phyloP scores from a whole-genome alignment of 257 asterid genomes.

The Phtheirospermum japonicum region DNA sequence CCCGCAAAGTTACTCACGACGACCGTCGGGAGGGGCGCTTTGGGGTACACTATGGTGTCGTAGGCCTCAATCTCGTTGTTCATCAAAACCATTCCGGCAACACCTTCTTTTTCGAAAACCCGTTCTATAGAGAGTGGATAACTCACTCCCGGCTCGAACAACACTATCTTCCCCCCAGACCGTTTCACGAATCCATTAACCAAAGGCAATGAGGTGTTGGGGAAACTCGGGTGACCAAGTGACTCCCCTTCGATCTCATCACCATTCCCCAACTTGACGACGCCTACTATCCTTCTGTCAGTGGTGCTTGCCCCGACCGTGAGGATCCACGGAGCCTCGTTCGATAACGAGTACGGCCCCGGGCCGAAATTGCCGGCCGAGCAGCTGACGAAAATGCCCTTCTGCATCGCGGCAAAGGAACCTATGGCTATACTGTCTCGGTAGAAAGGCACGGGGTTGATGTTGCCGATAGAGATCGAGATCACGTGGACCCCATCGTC shows the following conservation, averaged over 20 bases:
- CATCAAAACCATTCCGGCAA: not conserved
- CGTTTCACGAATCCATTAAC: no score
- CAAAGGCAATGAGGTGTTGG: not conserved
- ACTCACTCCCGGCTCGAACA: slow-evolving; percentile 5
- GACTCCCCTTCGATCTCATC: slow-evolving; percentile 27
- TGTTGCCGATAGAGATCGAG: not conserved
- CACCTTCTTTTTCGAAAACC: not conserved
- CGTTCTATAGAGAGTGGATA: not conserved
- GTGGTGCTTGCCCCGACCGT: slow-evolving; percentile 43
- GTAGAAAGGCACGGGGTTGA: not conserved
- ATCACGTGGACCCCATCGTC: slow-evolving; percentile 1
- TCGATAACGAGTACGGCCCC: not conserved
- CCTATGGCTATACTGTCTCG: slow-evolving; percentile 13
- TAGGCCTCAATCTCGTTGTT: not conserved
- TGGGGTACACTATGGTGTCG: not conserved
- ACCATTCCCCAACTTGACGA: slow-evolving; percentile 26
- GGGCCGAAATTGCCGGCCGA: slow-evolving; percentile 34
- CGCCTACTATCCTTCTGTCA: slow-evolving; percentile 29
- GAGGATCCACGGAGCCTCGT: slow-evolving; percentile 42
- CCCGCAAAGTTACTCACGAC: not conserved
- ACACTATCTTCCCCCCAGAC: no score
- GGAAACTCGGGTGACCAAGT: slow-evolving; percentile 23
- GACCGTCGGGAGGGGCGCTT: not conserved
- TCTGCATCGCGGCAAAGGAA: slow-evolving; percentile 31
- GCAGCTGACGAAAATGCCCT: slow-evolving; percentile 37